A percentile compares a stretch with the other conserved stretches of the same genome.
These are phyloP conservation scores for Malus hybrid DNA, from an alignment of 331 rosid genomes.

Conservation along the genomic window DNA sequence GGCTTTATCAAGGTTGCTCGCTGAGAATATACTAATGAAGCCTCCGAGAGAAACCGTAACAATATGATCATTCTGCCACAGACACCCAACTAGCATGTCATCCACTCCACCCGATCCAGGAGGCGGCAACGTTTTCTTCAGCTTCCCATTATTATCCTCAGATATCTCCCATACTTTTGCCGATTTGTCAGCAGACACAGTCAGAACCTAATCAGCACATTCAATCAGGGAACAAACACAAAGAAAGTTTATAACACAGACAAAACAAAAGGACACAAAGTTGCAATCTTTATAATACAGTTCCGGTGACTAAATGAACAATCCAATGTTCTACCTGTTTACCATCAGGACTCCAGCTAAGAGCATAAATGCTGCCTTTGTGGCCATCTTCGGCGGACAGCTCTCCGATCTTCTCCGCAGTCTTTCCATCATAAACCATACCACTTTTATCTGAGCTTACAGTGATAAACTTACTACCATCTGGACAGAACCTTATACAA, in stretches of 20 bases:
- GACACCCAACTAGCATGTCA: conserved; percentile 90
- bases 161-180: conserved; percentile 86
- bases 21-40: conserved; percentile 59
- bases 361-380: conserved; percentile 90
- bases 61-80: conserved; percentile 77
- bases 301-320: background rate
- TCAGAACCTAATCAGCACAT: conserved; percentile 59
- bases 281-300: background rate
- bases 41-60: conserved; percentile 94
- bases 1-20: conserved; percentile 73
- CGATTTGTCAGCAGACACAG: conserved; percentile 93
- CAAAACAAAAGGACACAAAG: background rate
- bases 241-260: background rate
- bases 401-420: conserved; percentile 84
- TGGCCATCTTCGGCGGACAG: conserved; percentile 88
- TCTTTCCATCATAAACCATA: conserved; percentile 72
- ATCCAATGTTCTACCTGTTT: conserved; percentile 44
- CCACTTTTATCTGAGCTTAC: conserved; percentile 95
- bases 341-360: conserved; percentile 95
- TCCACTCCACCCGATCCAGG: conserved; percentile 85
- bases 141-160: conserved; percentile 60
- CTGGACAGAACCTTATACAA: conserved; percentile 86
- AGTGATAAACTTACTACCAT: conserved; percentile 73
- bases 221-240: background rate
- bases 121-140: conserved; percentile 62